Evolutionary conservation across 2,329 filamentous ascomycete species (phyloP), one percentile per base, ranked within the genome.

Genomic region (Monilinia fructigena): DNA sequence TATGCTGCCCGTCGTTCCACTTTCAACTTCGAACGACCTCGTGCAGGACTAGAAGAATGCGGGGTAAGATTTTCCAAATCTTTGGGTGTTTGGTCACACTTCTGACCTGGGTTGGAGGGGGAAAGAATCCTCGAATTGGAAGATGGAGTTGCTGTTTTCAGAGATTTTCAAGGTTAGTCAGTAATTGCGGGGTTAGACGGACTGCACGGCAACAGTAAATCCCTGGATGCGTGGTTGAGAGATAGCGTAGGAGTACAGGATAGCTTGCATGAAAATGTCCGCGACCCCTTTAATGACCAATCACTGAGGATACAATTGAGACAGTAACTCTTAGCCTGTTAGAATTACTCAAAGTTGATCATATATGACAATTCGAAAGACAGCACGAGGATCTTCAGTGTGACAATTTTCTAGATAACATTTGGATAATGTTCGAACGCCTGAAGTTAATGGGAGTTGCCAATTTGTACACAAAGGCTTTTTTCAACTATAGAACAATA

Each of bases 121-220:
- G 55, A 65, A 66, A n/a, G 14, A 61, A 53, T 61, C 63, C 55
- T 66, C 63, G 55, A 61, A 66, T 66, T 61, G 55, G 55, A 66
- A 61, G 55, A 61, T 54, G 47, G n/a, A 26, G 58, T 50, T 50
- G 31, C 35, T 8, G 35, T 56, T 61, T 61, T 66, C 48, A 66
- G 38, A 66, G 42, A 38, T 66, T 66, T 66, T 66, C 48, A 53
- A 28, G 47, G 54, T 66, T 66, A 66, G 63, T 66, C 55, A 52
- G 63, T 31, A 61, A 53, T 66, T 61, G 63, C 55, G 63, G 63
- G 63, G 63, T 61, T 45, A 23, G 48, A 47, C 55, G 48, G 55
- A 26, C 58, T 61, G 58, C 58, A 38, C n/a, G 55, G 63, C 16
- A 61, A 61, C 20, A 66, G 20, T 58, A 48, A 56, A 62, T 52